A percentile compares a stretch with the other conserved stretches of the same genome.
These are phyloP conservation scores for Gossypium trilobum DNA, from an alignment of 441 rosid genomes.

Conservation along the genomic window DNA sequence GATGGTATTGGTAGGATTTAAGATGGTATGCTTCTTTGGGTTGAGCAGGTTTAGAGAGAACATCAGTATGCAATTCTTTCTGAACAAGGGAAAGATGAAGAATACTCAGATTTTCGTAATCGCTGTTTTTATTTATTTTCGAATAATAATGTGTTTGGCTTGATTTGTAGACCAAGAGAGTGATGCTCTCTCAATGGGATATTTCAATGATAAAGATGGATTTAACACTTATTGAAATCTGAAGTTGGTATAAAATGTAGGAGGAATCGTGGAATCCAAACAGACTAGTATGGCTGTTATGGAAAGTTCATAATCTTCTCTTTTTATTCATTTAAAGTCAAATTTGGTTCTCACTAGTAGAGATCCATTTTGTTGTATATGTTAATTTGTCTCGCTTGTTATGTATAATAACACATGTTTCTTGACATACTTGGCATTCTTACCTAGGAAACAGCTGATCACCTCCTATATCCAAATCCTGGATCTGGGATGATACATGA, in stretches of 20 bases:
- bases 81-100: neutral
- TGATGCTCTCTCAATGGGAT: neutral
- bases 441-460: constrained; percentile 82
- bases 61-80: neutral
- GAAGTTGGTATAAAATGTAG: neutral
- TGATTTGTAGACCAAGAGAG: neutral
- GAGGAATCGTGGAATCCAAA: neutral
- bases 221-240: neutral
- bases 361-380: neutral
- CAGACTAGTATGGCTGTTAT: neutral
- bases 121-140: neutral
- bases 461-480: constrained; percentile 93
- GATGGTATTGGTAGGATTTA: neutral
- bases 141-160: neutral
- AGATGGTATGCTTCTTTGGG: neutral
- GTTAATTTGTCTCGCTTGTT: neutral
- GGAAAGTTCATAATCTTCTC: neutral
- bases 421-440: constrained; percentile 19
- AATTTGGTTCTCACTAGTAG: neutral
- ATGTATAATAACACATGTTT: neutral
- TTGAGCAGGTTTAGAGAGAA: neutral
- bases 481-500: constrained; percentile 96
- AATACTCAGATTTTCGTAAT: neutral
- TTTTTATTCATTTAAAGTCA: neutral
- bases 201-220: neutral